Base-by-base conservation (phyloP, 371 early-diverging fungal genomes). In the Rhizopus stolonifer region DNA sequence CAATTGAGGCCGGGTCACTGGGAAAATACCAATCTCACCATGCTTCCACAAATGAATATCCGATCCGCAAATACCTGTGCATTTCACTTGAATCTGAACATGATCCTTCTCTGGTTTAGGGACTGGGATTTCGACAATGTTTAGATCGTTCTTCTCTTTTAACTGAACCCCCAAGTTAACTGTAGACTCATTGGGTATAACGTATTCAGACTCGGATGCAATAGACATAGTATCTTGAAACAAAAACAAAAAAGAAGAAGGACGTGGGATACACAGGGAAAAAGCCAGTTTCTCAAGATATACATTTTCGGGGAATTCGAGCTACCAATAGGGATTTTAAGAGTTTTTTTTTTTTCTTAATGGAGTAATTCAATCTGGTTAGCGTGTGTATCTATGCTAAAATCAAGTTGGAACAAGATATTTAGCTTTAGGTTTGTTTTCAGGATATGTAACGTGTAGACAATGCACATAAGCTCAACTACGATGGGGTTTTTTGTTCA, bases 11-110 rank as follows among this genome's bases (percentile, higher is more conserved):
- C 48, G 42, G 3, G 52, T 65, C 2, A 68, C 69, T 26, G 65
- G 65, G 47, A 74, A 74, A n/a, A 74, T 74, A 58, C 74, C 74
- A 40, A 74, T 74, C 31, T 68, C 69, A 33, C 71, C 74, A 51
- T 74, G 56, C 36, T 70, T 70, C 69, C 74, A 74, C 45, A 70
- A 44, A 49, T 74, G 74, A 25, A 70, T 47, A 31, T 74, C 74
- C 8, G 71, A 70, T 23, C 75, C 75, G 51, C 72, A 71, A 21
- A 71, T 72, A 58, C 75, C 75, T 19, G 61, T 65, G 14, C 67
- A 67, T 57, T 72, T 72, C 19, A 68, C 65, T 39, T 71, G 74
- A 4, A 74, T 54, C 38, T 68, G 71, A 10, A 70, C 71, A 31
- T 71, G 62, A 19, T 54, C 69, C n/a, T 46, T 42, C 13, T 36